Evolutionary conservation across 306 rosid genomes (phyloP), one percentile per base, ranked within the genome.

Genomic region (Pterocarpus macrocarpus): DNA sequence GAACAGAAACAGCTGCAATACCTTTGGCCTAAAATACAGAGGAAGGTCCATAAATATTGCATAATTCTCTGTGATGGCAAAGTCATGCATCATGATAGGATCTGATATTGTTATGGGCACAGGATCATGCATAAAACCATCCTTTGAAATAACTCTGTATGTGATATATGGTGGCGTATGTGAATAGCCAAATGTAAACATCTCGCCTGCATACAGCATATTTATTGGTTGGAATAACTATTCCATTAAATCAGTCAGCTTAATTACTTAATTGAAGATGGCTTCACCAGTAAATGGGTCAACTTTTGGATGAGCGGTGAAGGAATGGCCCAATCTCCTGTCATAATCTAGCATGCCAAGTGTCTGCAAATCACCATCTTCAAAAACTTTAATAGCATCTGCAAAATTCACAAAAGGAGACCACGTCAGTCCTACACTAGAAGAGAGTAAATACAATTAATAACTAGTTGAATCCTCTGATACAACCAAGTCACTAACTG

Each of bases 231-330:
- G 16, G 71, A 43, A 67, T 52, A 81, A 50, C 7, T 70, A 63
- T 63, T 69, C 32, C 71, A 70, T 72, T 43, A 43, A 33, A 81
- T 58, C 59, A 72, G 69, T 58, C 5, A 32, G 67, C 55, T 22
- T 79, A 81, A 82, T 69, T 66, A 64, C 70, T 65, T 73, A 43
- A 55, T 62, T 61, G 32, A 78, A 50, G 64, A 79, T 81, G 82
- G 74, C 45, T 75, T 81, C 81, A 93, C 99, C 99, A 17, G 98
- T 90, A 84, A 89, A 80, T 55, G 97, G 97, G 66, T 95, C 99
- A 88, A 95, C 95, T 88, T 95, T 95, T 64, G 99, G 98, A 88
- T 95, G 99, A 83, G 99, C 97, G 64, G 99, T 95, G 89, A 95
- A 93, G 49, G 92, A 83, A 85, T 95, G 99, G 11, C 84, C 68